A percentile compares a stretch with the other conserved stretches of the same genome.
phyloP scores from a whole-genome alignment of 2,329 filamentous ascomycete genomes.

The Colletotrichum caudatum region DNA sequence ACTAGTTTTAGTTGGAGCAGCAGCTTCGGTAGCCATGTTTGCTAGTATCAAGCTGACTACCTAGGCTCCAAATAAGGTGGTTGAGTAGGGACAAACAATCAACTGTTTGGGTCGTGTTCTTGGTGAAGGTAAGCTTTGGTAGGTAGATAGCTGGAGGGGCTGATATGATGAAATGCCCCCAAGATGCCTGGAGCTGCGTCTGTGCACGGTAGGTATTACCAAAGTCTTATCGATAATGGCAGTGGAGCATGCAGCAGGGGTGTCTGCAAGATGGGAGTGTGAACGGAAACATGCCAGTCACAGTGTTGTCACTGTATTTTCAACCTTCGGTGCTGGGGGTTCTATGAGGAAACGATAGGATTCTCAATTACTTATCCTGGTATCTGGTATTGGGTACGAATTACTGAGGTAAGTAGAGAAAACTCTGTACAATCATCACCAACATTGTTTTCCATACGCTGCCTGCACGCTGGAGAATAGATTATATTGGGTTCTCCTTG shows the following conservation, averaged over 20 bases:
- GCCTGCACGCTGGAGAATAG: neutral
- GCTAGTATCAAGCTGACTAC: neutral
- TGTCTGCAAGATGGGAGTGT: constrained; percentile 14
- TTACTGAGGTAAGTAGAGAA: neutral
- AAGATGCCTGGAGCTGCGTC: neutral
- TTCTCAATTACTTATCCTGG: neutral
- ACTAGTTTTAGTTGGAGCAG: constrained; percentile 1
- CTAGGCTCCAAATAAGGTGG: constrained; percentile 7
- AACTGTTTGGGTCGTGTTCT: neutral
- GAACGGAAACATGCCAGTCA: neutral
- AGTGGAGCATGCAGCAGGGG: neutral
- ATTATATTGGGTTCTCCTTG: neutral
- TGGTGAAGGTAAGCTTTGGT: constrained; percentile 27
- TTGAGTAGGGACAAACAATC: neutral
- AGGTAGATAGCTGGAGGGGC: constrained; percentile 29
- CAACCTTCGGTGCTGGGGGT: neutral
- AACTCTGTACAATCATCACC: neutral
- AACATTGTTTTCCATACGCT: too few species aligned
- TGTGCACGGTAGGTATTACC: constrained; percentile 29
- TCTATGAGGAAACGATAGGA: neutral
- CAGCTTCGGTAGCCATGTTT: constrained; percentile 28
- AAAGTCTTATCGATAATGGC: constrained; percentile 1
- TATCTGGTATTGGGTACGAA: neutral
- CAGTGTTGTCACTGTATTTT: neutral
- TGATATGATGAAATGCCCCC: constrained; percentile 19